phyloP scores from a whole-genome alignment of 176 grass and related monocot genomes.

The Zizania latifolia region DNA sequence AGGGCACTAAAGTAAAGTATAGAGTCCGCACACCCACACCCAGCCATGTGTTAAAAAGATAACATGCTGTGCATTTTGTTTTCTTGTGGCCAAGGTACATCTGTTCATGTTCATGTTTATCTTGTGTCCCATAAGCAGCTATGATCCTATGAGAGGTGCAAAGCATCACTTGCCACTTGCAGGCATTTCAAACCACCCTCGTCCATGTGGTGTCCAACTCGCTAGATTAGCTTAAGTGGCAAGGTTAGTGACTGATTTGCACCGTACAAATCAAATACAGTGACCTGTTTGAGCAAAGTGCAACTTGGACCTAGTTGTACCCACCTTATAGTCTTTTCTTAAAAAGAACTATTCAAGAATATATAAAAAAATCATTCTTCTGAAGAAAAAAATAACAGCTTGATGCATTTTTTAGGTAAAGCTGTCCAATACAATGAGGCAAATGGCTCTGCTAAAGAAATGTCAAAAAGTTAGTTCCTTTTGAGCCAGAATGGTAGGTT shows the following conservation, averaged over 20 bases:
- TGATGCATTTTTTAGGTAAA: constrained; percentile 20
- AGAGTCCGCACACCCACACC: not conserved
- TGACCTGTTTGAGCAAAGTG: not conserved
- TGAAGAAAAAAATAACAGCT: constrained; percentile 1
- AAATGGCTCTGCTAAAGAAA: constrained; percentile 17
- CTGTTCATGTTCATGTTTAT: not conserved
- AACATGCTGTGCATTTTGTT: not conserved
- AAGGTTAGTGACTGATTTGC: not conserved
- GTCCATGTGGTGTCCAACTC: not conserved
- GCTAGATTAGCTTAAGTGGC: not conserved
- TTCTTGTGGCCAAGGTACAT: not conserved
- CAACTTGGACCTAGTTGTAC: not conserved
- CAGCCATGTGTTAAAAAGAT: not conserved
- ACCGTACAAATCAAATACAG: not conserved
- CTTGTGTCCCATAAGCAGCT: not conserved
- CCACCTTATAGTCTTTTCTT: not conserved
- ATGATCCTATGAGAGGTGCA: not conserved
- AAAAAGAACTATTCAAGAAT: not conserved
- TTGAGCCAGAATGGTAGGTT: constrained; percentile 11
- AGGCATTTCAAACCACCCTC: not conserved
- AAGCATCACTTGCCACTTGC: not conserved
- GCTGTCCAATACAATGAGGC: not conserved
- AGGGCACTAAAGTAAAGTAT: not conserved
- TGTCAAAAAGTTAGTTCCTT: not conserved
- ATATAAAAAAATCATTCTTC: constrained; percentile 4